Base-by-base conservation (phyloP, 2,329 filamentous ascomycete genomes). In the Pseudogymnoascus sp. region DNA sequence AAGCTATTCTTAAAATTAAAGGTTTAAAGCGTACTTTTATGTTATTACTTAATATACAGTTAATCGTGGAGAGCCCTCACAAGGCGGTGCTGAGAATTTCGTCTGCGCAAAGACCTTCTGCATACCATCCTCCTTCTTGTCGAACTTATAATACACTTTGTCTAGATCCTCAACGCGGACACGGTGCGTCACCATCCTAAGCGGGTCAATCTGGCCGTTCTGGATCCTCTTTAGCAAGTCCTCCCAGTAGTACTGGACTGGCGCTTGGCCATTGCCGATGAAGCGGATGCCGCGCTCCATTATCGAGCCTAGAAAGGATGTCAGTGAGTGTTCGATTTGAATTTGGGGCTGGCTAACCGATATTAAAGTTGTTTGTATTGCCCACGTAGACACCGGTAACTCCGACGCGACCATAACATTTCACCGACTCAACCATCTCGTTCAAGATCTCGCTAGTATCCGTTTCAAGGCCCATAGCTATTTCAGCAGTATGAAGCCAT, bases 251-350 rank as follows among this genome's bases (percentile, higher is more conserved):
- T 86, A 82, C 70, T 92, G 89, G 23, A 95, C 90, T 0, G 91
- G 91, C 0, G 83, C 83, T 69, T 86, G 84, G 1, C 83, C 83
- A 69, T 85, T 85, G 16, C 84, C 84, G 47, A 85, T 92, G 50
- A 96, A 82, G 1, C 89, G 86, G 68, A 95, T 85, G n/a, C 91
- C 91, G 33, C 89, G 86, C 76, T 95, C 85, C 91, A 95, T 95
- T 12, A 95, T 72, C 0, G 89, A 86, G 8, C 91, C 35, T 40
- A 40, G 38, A 40, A 40, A 40, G 38, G 38, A 40, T 40, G 38
- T 40, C 90, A 68, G 93, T 86, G 75, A 91, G 91, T 79, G 93
- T 90, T 74, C 91, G 88, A 75, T 91, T 92, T 21, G 87, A 90
- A 16, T 40, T 40, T 40, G 38, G 38, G 16, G 38, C 38, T 6